phyloP scores from a whole-genome alignment of 2,329 filamentous ascomycete species.

The Bipolaris victoriae region DNA sequence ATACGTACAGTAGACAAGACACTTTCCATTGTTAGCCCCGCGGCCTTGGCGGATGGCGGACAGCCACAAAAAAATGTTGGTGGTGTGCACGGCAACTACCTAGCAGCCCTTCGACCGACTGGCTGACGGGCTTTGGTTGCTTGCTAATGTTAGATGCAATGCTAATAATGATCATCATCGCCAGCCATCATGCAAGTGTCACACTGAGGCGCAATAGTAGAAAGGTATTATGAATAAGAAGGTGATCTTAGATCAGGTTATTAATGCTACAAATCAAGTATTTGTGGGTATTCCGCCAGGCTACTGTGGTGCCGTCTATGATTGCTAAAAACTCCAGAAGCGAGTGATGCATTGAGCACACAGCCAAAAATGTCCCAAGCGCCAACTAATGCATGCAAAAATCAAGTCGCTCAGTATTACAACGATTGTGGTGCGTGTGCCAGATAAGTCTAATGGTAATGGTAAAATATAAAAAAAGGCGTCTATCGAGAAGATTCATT shows the following conservation, averaged over 20 bases:
- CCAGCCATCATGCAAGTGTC: constrained; percentile 13
- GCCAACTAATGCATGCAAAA: constrained; percentile 42
- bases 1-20: neutral
- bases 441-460: constrained; percentile 14
- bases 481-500: constrained; percentile 34
- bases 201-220: constrained; percentile 5
- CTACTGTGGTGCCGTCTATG: constrained; percentile 26
- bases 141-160: no score
- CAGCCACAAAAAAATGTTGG: neutral
- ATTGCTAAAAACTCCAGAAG: constrained; percentile 26
- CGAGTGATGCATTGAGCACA: constrained; percentile 26
- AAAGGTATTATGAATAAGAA: neutral
- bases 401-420: constrained; percentile 46
- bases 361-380: constrained; percentile 30
- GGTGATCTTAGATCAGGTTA: constrained; percentile 26
- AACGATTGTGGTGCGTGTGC: constrained; percentile 33
- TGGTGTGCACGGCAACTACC: constrained; percentile 17
- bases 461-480: constrained; percentile 22
- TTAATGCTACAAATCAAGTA: constrained; percentile 29
- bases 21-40: constrained; percentile 4
- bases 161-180: neutral
- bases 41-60: constrained; percentile 2
- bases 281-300: constrained; percentile 29
- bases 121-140: no score
- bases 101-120: no score